These are phyloP conservation scores for Amauroascus verrucosus DNA, from an alignment of 2,329 filamentous ascomycete species.

Conservation along the genomic window DNA sequence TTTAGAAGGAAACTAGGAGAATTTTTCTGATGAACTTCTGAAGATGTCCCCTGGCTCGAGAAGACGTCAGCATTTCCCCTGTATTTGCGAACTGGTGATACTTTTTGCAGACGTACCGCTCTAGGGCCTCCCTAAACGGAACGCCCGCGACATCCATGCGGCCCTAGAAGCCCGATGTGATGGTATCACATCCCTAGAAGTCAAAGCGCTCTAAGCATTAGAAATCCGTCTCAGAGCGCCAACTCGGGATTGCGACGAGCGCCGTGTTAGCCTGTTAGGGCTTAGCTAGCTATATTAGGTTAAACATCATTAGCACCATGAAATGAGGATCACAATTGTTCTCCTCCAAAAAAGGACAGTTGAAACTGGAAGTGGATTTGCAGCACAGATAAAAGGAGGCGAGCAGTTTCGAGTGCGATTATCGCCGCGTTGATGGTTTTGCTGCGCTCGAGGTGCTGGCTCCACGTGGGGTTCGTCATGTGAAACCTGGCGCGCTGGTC, in stretches of 20 bases:
- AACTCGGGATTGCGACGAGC: neutral
- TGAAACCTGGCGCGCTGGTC: conserved; percentile 9
- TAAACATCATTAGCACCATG: conserved; percentile 2
- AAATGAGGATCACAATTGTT: neutral
- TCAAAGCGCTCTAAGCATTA: conserved; percentile 4
- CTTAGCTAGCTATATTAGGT: neutral
- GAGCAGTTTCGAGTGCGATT: neutral
- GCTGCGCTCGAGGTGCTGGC: neutral
- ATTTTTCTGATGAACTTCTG: conserved; percentile 5
- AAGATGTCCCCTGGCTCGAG: neutral
- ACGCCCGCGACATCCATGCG: neutral
- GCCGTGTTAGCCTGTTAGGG: neutral
- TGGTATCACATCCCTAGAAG: neutral
- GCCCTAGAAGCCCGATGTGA: neutral
- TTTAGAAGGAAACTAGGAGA: conserved; percentile 11
- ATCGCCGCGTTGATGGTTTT: neutral
- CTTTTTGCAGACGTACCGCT: conserved; percentile 1
- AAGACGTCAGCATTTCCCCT: conserved; percentile 4
- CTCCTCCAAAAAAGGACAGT: conserved; percentile 1
- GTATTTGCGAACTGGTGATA: conserved; percentile 1
- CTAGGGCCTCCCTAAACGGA: neutral
- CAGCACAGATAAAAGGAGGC: neutral
- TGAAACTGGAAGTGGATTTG: neutral
- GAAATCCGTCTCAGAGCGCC: conserved; percentile 7
- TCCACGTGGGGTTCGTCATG: conserved; percentile 10